Conservation (phyloP, 441 rosid species). For the Gossypium aridum region DNA sequence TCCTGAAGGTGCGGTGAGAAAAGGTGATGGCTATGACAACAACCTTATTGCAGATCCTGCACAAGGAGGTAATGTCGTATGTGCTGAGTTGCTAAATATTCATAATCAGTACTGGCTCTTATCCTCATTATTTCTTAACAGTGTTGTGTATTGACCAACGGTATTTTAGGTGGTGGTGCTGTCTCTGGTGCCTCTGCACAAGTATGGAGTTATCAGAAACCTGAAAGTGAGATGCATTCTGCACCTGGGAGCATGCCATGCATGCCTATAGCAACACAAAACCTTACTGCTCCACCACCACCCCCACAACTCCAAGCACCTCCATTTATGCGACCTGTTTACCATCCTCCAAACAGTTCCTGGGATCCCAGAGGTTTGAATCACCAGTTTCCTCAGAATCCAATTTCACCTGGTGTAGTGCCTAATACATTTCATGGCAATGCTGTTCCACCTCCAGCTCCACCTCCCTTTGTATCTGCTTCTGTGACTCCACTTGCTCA, state of each 20-base stretch:
- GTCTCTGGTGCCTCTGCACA: constrained; percentile 29
- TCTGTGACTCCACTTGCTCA: constrained; percentile 76
- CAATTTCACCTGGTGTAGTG: constrained; percentile 44
- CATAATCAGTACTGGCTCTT: not conserved
- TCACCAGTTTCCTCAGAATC: constrained; percentile 48
- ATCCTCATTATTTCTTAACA: not conserved
- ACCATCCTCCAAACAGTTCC: constrained; percentile 59
- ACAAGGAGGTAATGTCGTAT: constrained; percentile 42
- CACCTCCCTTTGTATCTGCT: constrained; percentile 61
- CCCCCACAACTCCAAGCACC: constrained; percentile 66
- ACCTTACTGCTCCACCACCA: constrained; percentile 54
- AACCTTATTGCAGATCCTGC: constrained; percentile 24
- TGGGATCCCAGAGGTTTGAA: constrained; percentile 71
- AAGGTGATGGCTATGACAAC: constrained; percentile 18
- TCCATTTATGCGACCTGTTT: constrained; percentile 58
- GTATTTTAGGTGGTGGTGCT: constrained; percentile 27
- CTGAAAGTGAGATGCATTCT: constrained; percentile 32
- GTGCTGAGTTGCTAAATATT: not conserved
- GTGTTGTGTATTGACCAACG: constrained; percentile 22
- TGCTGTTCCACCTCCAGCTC: constrained; percentile 35
- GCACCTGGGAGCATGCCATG: constrained; percentile 55
- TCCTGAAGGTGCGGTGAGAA: constrained; percentile 25
- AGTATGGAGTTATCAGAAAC: constrained; percentile 39
- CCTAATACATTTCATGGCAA: constrained; percentile 45
- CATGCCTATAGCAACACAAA: constrained; percentile 46